Evolutionary conservation across 2,329 filamentous ascomycete species (phyloP), one percentile per base, ranked within the genome.

Genomic region (Alternaria viburni): DNA sequence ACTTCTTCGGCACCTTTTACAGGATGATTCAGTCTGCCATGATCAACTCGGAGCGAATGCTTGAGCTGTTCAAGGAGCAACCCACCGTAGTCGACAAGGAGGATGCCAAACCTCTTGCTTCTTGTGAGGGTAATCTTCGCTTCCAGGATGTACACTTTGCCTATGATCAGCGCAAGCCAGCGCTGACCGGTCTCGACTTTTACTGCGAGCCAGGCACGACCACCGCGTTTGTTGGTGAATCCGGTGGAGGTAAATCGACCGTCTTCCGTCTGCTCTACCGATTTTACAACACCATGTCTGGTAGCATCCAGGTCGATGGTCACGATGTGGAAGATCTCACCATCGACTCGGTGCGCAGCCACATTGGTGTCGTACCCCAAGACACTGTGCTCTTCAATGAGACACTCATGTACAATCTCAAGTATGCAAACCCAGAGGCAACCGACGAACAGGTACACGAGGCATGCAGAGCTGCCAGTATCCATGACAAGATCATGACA

Each of bases 361-460:
- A 94, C 77, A 97, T 99, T 74, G 96, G 96, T 23, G 95, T 99
- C 46, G 96, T 99, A 7, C 96, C 96, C 1, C 96, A 99, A 79
- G 96, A 99, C 74, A 97, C 95, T 5, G 92, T 97, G 6, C 85
- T 97, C 47, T 97, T 97, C 86, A 97, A 97, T 78, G 94, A 97
- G 79, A 91, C 91, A 1, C 83, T 97, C 67, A 96, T 97, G 93
- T 97, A 97, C 82, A 97, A 97, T 76, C 84, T 97, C 65, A 91
- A 90, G 77, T 97, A 97, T 77, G 93, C 94, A 63, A 95, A 95
- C 68, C 92, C 92, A 46, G 80, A 86, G 26, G 93, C 91, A 11
- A 91, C 91, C 0, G 90, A 96, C 62, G 91, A 95, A 69, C 89
- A 97, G 26, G 89, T 97, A 2, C 91, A 89, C 73, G 88, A 88